phyloP scores from a whole-genome alignment of 1,284 basidiomycete genomes.

The Earliella scabrosa region DNA sequence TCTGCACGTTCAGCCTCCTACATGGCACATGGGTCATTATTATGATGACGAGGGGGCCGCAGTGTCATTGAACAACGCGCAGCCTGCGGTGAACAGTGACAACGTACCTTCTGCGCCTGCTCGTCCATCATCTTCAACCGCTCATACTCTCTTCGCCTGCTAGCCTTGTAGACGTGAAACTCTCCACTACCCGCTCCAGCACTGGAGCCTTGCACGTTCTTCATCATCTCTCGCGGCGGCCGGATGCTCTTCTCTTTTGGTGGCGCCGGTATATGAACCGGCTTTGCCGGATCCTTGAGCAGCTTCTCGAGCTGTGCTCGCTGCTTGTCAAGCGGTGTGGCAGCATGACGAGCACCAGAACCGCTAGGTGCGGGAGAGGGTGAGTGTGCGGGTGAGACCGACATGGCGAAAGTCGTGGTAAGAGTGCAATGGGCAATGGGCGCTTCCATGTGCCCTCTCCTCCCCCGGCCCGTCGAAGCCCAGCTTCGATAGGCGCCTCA shows the following conservation, averaged over 20 bases:
- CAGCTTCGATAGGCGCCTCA: no score
- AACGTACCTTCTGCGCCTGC: slow-evolving; percentile 71
- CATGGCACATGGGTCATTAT: not conserved
- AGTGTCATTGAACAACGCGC: no score
- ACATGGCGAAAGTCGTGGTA: slow-evolving; percentile 21
- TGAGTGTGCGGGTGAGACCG: slow-evolving; percentile 27
- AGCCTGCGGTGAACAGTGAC: no score
- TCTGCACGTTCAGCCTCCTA: slow-evolving; percentile 71
- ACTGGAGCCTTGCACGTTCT: slow-evolving; percentile 95
- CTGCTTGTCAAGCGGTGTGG: slow-evolving; percentile 75
- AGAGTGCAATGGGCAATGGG: not conserved
- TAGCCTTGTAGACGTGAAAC: slow-evolving; percentile 99
- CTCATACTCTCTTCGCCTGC: slow-evolving; percentile 93
- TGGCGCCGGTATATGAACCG: slow-evolving; percentile 74
- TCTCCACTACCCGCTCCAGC: slow-evolving; percentile 94
- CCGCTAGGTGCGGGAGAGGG: slow-evolving; percentile 32
- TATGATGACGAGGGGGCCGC: no score
- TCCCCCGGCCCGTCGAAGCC: no score
- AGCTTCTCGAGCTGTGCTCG: slow-evolving; percentile 81
- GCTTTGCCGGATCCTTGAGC: slow-evolving; percentile 85
- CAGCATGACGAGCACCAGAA: slow-evolving; percentile 59
- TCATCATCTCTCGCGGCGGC: slow-evolving; percentile 93
- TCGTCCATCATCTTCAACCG: slow-evolving; percentile 92
- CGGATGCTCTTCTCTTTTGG: slow-evolving; percentile 82
- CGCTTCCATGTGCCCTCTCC: no score